Conservation (phyloP, 495 filamentous ascomycete genomes). For the Pyronema omphalodes region DNA sequence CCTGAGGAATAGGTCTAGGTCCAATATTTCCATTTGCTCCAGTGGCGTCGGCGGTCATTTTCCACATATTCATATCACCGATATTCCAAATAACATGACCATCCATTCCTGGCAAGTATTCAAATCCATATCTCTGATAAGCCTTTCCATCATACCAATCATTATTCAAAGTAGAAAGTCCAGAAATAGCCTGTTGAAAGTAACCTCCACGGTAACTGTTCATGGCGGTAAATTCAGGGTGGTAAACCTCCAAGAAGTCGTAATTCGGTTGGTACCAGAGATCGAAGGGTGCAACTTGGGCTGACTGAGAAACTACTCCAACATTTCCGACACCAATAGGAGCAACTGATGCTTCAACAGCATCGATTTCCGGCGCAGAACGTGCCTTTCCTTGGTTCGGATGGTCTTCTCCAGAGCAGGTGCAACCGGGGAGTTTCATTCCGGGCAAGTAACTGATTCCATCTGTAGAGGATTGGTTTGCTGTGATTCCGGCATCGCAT, state of each 20-base stretch:
- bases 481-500: constrained; percentile 58
- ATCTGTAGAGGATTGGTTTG: constrained; percentile 54
- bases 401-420: constrained; percentile 47
- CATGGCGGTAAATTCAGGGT: constrained; percentile 38
- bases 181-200: constrained; percentile 57
- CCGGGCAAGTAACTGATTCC: constrained; percentile 52
- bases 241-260: constrained; percentile 47
- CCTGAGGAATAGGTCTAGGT: constrained; percentile 46
- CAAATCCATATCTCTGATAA: constrained; percentile 57
- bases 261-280: constrained; percentile 60
- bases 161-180: constrained; percentile 50
- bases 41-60: constrained; percentile 42
- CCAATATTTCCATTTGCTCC: constrained; percentile 60
- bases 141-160: constrained; percentile 61
- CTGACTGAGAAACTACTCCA: constrained; percentile 51
- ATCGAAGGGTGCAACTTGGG: constrained; percentile 59
- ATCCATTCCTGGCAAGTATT: constrained; percentile 45
- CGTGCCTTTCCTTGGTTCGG: constrained; percentile 51
- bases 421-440: constrained; percentile 55
- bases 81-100: constrained; percentile 53
- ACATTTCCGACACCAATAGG: constrained; percentile 32
- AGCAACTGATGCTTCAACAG: constrained; percentile 47
- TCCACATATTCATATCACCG: constrained; percentile 47
- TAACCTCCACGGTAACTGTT: constrained; percentile 50
- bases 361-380: constrained; percentile 60